A percentile compares a stretch with the other conserved stretches of the same genome.
Conservation (phyloP, 2,329 filamentous ascomycete genomes). For the Hymenoscyphus fraxineus region DNA sequence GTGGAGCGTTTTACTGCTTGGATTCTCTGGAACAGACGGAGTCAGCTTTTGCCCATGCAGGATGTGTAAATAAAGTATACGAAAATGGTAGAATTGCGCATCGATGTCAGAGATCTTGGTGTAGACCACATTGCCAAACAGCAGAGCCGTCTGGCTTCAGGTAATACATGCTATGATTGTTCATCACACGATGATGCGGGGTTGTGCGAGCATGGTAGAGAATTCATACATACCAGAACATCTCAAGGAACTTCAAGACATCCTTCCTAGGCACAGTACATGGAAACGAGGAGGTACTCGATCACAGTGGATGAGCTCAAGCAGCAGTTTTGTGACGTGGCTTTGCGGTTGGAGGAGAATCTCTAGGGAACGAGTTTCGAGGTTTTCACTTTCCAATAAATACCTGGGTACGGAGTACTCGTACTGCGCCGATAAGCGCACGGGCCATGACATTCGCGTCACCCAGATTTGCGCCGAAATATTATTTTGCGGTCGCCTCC, state of each 20-base stretch:
- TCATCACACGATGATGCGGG: conserved; percentile 32
- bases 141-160: conserved; percentile 38
- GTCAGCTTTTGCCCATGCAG: background rate
- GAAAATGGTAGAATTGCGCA: background rate
- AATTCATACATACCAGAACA: background rate
- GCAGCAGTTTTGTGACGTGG: background rate
- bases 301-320: background rate
- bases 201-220: background rate
- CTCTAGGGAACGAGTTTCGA: background rate
- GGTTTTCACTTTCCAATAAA: background rate
- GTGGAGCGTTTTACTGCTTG: background rate
- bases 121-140: conserved; percentile 55
- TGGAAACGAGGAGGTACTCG: background rate
- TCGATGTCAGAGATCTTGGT: conserved; percentile 66
- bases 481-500: background rate
- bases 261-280: background rate
- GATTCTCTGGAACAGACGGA: background rate
- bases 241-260: background rate
- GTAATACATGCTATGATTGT: conserved; percentile 42
- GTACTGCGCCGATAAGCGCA: background rate
- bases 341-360: background rate
- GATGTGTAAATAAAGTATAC: background rate
- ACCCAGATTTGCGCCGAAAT: background rate
- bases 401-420: background rate
- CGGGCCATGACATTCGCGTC: background rate